These are phyloP conservation scores for Beauveria sp. DNA, from an alignment of 2,329 filamentous ascomycete species.

Conservation along the genomic window DNA sequence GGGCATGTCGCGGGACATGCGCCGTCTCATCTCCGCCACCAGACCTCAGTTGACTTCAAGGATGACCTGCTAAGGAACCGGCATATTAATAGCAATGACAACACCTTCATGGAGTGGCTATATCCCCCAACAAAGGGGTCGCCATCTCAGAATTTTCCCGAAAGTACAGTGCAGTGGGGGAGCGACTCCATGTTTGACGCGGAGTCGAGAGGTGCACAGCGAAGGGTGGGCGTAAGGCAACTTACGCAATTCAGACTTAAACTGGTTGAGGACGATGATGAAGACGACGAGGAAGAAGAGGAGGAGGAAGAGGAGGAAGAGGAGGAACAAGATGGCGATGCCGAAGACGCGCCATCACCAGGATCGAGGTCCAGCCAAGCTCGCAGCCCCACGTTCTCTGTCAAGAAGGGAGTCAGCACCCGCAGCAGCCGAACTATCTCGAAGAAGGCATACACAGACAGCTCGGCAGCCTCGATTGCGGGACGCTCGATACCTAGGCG, in stretches of 20 bases:
- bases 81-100: not conserved
- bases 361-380: not conserved
- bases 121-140: not conserved
- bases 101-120: constrained; percentile 7
- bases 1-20: not conserved
- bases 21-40: constrained; percentile 1
- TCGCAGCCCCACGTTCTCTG: not conserved
- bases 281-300: constrained; percentile 1
- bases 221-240: constrained; percentile 1
- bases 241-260: constrained; percentile 6
- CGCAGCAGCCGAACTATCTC: not conserved
- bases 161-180: constrained; percentile 1
- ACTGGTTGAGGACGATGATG: not conserved
- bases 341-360: not conserved
- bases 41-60: constrained; percentile 7
- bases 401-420: not conserved
- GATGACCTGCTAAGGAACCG: constrained; percentile 1
- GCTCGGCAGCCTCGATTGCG: not conserved
- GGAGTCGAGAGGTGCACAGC: not conserved
- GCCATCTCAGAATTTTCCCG: not conserved
- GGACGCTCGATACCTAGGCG: not conserved
- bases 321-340: not conserved
- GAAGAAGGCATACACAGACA: not conserved
- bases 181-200: constrained; percentile 6
- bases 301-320: not conserved